phyloP scores from a whole-genome alignment of 75 land plant genomes.

The Azolla pinnata region DNA sequence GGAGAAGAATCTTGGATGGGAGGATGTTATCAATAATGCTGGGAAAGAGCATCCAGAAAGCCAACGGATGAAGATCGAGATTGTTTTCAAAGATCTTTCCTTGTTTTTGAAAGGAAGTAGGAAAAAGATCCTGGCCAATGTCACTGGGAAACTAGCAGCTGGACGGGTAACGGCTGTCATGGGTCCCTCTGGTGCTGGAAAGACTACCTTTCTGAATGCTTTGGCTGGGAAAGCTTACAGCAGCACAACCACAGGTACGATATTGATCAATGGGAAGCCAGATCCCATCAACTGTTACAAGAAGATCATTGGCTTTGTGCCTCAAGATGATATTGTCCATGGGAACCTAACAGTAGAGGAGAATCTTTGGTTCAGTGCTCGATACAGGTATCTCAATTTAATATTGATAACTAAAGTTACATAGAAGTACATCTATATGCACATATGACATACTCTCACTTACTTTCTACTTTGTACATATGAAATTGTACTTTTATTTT shows the following conservation, averaged over 20 bases:
- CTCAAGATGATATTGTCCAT: conserved; percentile 98
- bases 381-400: conserved; percentile 91
- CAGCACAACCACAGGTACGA: conserved; percentile 45
- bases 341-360: conserved; percentile 95
- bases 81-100: conserved; percentile 67
- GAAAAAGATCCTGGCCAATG: conserved; percentile 58
- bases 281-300: conserved; percentile 76
- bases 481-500: no score
- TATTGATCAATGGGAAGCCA: conserved; percentile 69
- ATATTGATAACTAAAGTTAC: no score
- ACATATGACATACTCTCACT: no score
- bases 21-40: conserved; percentile 50
- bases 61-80: conserved; percentile 51
- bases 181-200: conserved; percentile 99
- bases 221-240: conserved; percentile 66
- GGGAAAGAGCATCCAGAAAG: conserved; percentile 18
- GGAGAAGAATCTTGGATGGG: conserved; percentile 35
- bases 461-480: no score
- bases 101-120: conserved; percentile 68
- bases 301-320: conserved; percentile 91
- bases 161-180: conserved; percentile 83
- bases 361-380: conserved; percentile 84
- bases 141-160: conserved; percentile 85
- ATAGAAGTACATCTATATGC: no score
- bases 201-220: conserved; percentile 89